Evolutionary conservation across 2,329 filamentous ascomycete species (phyloP).

Genomic region (Sarocladiaceae sp.): DNA sequence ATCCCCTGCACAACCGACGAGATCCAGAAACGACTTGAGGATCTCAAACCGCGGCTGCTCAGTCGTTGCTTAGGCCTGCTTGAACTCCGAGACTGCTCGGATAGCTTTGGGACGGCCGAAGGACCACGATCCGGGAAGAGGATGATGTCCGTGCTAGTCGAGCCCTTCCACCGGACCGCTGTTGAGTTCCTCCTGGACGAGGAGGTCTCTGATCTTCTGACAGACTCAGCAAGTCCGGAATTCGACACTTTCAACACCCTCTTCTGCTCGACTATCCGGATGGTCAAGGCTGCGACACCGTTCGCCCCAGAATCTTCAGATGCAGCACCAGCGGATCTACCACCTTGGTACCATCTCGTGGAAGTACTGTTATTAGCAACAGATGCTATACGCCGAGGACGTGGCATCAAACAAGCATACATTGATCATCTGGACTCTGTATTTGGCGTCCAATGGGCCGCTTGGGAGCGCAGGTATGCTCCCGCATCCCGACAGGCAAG

Average conservation of each 20-base stretch:
- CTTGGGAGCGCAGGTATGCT: neutral
- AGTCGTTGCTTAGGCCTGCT: neutral
- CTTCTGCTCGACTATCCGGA: neutral
- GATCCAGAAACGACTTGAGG: neutral
- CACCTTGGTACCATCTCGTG: neutral
- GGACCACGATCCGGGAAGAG: neutral
- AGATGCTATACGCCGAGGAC: neutral
- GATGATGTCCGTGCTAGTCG: neutral
- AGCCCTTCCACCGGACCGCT: neutral
- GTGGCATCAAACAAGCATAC: neutral
- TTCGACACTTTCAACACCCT: neutral
- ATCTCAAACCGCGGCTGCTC: neutral
- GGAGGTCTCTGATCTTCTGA: neutral
- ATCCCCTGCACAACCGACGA: neutral
- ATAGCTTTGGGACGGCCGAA: too few species aligned
- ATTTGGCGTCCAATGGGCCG: neutral
- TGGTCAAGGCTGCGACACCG: neutral
- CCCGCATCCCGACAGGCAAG: neutral
- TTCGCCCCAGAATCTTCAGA: neutral
- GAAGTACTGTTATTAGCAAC: neutral
- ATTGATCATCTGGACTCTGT: neutral
- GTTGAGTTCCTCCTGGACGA: conserved; percentile 1
- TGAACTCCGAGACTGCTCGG: neutral
- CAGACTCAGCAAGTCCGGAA: neutral
- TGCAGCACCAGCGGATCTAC: neutral